Base-by-base conservation (phyloP, 2,329 filamentous ascomycete species). In the Cladophialophora exuberans region DNA sequence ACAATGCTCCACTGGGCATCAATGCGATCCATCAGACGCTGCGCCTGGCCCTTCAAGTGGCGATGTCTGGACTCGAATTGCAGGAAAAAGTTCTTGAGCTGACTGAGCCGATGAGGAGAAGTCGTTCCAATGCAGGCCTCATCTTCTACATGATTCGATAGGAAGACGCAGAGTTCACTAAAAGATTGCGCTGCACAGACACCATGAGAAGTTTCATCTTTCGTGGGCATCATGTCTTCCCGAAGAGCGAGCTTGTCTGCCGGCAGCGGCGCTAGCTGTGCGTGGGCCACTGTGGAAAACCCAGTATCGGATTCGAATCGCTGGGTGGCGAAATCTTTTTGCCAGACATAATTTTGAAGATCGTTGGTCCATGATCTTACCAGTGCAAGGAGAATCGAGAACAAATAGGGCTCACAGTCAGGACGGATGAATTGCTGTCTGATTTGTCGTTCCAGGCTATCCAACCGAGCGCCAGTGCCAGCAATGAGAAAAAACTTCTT, bases 1-100 rank as follows among this genome's bases (percentile, higher is more conserved):
- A 51, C 9, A 18, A 51, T 20, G 6, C 25, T 30, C 36, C 35
- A 51, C 30, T 51, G 48, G 15, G 48, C 25, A 30, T 51, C 48
- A 13, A 43, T 31, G 22, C 48, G 35, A 6, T 15, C 17, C 10
- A 22, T 44, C n/a, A 51, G 28, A 17, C 26, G 35, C 18, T 43
- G 35, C 6, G 48, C 39, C 35, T 51, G 48, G 39, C 26, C 13
- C 23, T 42, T 22, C 11, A 43, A 30, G 17, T 41, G 36, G 5
- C 36, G 15, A 18, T 23, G 9, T 13, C 15, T 26, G 39, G 4
- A 23, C 1, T 6, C 2, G 11, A 23, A n/a, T 28, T 43, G 39
- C 1, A 23, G 22, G 20, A 23, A 23, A 23, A 23, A n/a, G 39
- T 23, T 23, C 11, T 43, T 30, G 3, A 43, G 22, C 10, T 25